Evolutionary conservation across 495 filamentous ascomycete species (phyloP).

Genomic region (Lasiosphaeria hispida): DNA sequence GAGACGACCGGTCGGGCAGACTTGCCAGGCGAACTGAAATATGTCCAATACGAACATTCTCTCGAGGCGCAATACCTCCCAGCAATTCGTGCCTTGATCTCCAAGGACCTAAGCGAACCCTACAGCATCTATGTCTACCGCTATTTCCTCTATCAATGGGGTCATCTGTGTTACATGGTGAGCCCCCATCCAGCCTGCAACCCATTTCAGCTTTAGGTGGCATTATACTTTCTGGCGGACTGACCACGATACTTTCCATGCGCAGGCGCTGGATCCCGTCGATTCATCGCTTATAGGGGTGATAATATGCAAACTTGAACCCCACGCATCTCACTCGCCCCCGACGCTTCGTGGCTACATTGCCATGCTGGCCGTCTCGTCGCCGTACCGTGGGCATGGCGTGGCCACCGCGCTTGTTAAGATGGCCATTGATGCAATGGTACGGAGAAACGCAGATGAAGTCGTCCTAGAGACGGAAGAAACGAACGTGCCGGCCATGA

Average conservation of each 20-base stretch:
- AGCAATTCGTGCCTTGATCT: constrained; percentile 88
- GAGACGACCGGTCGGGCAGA: constrained; percentile 26
- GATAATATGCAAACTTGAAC: constrained; percentile 94
- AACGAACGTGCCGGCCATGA: constrained; percentile 87
- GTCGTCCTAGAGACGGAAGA: constrained; percentile 96
- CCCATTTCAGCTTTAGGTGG: background rate
- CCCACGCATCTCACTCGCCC: constrained; percentile 65
- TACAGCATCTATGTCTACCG: constrained; percentile 99
- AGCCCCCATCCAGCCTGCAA: background rate
- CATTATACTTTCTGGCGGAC: constrained; percentile 1
- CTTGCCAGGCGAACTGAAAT: constrained; percentile 60
- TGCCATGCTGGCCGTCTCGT: constrained; percentile 90
- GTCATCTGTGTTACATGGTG: constrained; percentile 91
- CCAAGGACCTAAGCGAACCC: constrained; percentile 94
- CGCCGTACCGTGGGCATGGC: constrained; percentile 75
- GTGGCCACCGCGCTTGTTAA: constrained; percentile 87
- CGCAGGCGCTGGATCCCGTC: constrained; percentile 63
- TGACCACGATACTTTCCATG: background rate
- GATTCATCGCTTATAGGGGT: constrained; percentile 68
- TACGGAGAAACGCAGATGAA: constrained; percentile 79
- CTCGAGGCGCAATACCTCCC: constrained; percentile 81
- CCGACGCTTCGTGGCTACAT: constrained; percentile 92
- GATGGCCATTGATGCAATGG: constrained; percentile 92
- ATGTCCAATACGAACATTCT: constrained; percentile 76
- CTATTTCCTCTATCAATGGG: constrained; percentile 99